These are phyloP conservation scores for Chaetomiaceae sp. DNA, from an alignment of 2,329 filamentous ascomycete genomes.

Conservation along the genomic window DNA sequence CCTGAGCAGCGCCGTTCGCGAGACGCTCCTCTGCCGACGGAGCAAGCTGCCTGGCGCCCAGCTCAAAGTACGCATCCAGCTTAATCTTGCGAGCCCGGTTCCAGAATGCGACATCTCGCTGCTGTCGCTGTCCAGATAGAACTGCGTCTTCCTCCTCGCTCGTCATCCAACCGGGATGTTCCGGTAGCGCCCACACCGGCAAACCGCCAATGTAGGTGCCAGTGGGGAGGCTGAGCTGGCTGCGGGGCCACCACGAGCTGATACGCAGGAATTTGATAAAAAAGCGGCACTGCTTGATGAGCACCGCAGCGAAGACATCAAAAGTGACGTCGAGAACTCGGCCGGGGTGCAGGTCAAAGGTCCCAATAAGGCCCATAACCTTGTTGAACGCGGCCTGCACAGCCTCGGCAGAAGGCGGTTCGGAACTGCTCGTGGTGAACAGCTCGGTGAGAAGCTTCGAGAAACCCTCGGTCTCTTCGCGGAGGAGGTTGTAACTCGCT, in stretches of 20 bases:
- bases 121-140: conserved; percentile 49
- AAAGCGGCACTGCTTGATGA: conserved; percentile 89
- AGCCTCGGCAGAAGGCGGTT: conserved; percentile 65
- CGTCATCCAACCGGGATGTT: conserved; percentile 55
- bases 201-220: conserved; percentile 55
- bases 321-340: conserved; percentile 89
- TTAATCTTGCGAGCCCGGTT: conserved; percentile 67
- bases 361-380: conserved; percentile 90
- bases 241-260: conserved; percentile 95
- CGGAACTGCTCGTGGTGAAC: conserved; percentile 76
- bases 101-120: conserved; percentile 77
- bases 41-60: conserved; percentile 65
- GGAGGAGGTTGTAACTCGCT: conserved; percentile 90
- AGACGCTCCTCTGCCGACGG: conserved; percentile 49
- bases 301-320: conserved; percentile 87
- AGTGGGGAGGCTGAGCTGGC: conserved; percentile 38
- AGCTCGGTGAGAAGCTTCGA: conserved; percentile 94
- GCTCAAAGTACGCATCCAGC: conserved; percentile 80
- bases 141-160: conserved; percentile 63
- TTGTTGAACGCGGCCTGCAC: conserved; percentile 84
- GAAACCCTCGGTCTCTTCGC: conserved; percentile 95
- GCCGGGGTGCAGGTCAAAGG: conserved; percentile 94
- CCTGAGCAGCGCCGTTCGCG: conserved; percentile 35
- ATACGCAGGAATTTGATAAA: conserved; percentile 87
- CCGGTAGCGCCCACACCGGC: conserved; percentile 80